phyloP scores from a whole-genome alignment of 805 yeast species.

The Lipomyces mesembrius region DNA sequence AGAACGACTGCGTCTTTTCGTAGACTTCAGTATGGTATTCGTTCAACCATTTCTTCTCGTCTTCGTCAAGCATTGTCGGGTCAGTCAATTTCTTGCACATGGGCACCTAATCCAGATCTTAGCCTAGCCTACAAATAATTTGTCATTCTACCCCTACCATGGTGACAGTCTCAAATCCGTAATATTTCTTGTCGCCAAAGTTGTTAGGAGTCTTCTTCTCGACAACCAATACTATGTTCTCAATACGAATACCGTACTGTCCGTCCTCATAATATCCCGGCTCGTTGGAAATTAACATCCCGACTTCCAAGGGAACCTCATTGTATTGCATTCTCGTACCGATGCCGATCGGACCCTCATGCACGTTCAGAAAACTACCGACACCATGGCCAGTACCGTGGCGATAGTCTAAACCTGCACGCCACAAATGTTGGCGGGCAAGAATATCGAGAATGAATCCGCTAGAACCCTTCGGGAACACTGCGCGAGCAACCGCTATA shows the following conservation, averaged over 20 bases:
- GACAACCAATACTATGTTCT: constrained; percentile 72
- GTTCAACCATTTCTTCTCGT: constrained; percentile 73
- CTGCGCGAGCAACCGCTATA: constrained; percentile 77
- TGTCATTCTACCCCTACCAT: constrained; percentile 43
- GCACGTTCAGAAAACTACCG: constrained; percentile 89
- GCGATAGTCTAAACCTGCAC: constrained; percentile 79
- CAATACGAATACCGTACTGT: constrained; percentile 87
- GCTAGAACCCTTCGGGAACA: constrained; percentile 75
- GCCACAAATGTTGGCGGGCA: constrained; percentile 84
- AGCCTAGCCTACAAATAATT: neutral
- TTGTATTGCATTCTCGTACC: constrained; percentile 55
- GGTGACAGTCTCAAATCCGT: constrained; percentile 82
- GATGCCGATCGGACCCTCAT: constrained; percentile 91
- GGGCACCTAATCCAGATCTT: constrained; percentile 53
- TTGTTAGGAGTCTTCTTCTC: constrained; percentile 50
- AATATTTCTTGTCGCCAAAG: constrained; percentile 61
- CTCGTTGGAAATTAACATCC: constrained; percentile 85
- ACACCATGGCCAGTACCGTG: constrained; percentile 99
- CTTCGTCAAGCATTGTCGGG: constrained; percentile 55
- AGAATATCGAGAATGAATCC: constrained; percentile 79
- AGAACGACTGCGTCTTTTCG: constrained; percentile 54
- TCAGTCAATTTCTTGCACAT: constrained; percentile 80
- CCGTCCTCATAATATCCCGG: constrained; percentile 94
- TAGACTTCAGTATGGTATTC: constrained; percentile 64
- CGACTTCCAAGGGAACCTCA: constrained; percentile 59